A percentile compares a stretch with the other conserved stretches of the same genome.
These are phyloP conservation scores for Melastoma malabathricum DNA, from an alignment of 345 rosid species.

Conservation along the genomic window DNA sequence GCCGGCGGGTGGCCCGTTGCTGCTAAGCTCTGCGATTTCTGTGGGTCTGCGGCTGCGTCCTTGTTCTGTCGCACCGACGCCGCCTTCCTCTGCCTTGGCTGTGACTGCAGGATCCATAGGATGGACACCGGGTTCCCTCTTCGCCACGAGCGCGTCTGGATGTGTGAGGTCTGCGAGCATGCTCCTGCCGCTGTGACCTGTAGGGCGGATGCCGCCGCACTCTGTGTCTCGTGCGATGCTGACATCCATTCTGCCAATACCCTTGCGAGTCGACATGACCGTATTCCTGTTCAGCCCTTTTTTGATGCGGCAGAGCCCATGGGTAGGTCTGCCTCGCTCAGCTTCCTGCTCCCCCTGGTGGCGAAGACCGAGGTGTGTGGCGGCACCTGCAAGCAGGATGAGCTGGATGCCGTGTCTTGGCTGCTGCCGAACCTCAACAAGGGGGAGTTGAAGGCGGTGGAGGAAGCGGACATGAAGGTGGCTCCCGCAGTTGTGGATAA, in stretches of 20 bases:
- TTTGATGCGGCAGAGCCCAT: constrained; percentile 30
- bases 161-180: constrained; percentile 89
- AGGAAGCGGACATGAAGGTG: constrained; percentile 5
- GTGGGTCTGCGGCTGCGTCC: constrained; percentile 56
- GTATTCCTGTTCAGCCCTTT: constrained; percentile 61
- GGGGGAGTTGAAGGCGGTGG: background rate
- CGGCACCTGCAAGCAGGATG: constrained; percentile 13
- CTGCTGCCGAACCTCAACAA: constrained; percentile 13
- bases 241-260: constrained; percentile 95
- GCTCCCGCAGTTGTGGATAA: constrained; percentile 17
- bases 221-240: constrained; percentile 73
- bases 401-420: constrained; percentile 21
- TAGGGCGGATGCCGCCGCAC: constrained; percentile 87
- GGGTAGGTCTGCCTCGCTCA: constrained; percentile 17
- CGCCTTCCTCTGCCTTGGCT: constrained; percentile 48
- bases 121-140: constrained; percentile 21
- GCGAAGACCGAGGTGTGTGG: constrained; percentile 4
- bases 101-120: constrained; percentile 58
- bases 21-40: constrained; percentile 61
- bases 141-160: constrained; percentile 65
- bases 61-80: constrained; percentile 65
- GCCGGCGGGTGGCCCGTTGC: constrained; percentile 37
- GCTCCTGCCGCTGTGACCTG: constrained; percentile 93
- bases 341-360: constrained; percentile 25
- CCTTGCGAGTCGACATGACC: constrained; percentile 77